Conservation (phyloP, 177 flowering plant species). For the Telopea speciosissima region DNA sequence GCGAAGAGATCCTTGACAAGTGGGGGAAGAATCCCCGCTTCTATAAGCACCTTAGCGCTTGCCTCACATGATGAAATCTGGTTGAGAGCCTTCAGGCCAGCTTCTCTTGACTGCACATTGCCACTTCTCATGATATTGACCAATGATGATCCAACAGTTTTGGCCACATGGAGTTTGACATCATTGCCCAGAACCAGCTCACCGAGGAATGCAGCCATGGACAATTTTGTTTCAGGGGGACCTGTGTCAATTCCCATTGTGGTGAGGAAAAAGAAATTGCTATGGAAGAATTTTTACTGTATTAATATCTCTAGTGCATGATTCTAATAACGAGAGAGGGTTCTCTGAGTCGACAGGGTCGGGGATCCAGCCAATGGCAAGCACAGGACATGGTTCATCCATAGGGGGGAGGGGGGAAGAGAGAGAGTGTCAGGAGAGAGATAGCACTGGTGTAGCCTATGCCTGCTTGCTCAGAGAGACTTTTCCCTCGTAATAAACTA, state of each 20-base stretch:
- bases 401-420: no score
- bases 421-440: no score
- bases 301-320: not conserved
- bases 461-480: no score
- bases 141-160: slow-evolving; percentile 67
- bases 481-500: not conserved
- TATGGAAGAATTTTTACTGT: not conserved
- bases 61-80: slow-evolving; percentile 81
- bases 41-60: slow-evolving; percentile 68
- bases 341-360: no score
- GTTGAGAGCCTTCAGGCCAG: slow-evolving; percentile 77
- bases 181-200: slow-evolving; percentile 79
- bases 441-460: no score
- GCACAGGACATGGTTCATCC: no score
- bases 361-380: no score
- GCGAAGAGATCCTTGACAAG: slow-evolving; percentile 78
- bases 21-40: slow-evolving; percentile 85
- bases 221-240: slow-evolving; percentile 63
- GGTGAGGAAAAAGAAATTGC: not conserved
- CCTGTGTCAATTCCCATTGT: slow-evolving; percentile 41
- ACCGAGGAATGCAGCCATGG: slow-evolving; percentile 82
- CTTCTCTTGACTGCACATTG: slow-evolving; percentile 64
- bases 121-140: slow-evolving; percentile 68
- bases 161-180: slow-evolving; percentile 70
- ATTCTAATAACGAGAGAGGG: no score